A percentile compares a stretch with the other conserved stretches of the same genome.
Evolutionary conservation across 768 basidiomycete species (phyloP).

Genomic region (Auriscalpium orientale): DNA sequence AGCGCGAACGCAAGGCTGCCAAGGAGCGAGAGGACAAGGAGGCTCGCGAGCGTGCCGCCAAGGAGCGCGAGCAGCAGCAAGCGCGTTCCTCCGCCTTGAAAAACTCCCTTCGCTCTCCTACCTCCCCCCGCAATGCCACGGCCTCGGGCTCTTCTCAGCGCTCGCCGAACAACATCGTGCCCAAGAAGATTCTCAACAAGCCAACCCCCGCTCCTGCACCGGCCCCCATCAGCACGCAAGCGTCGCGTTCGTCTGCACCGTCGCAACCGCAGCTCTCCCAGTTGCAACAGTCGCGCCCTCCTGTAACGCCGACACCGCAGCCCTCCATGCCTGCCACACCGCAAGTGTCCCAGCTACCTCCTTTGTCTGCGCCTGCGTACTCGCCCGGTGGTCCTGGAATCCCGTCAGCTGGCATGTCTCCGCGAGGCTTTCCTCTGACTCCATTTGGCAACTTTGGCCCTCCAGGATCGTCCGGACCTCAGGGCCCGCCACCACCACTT

Average conservation of each 20-base stretch:
- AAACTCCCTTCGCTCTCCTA: slow-evolving; percentile 36
- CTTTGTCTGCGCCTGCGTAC: slow-evolving; percentile 30
- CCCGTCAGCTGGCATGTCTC: slow-evolving; percentile 40
- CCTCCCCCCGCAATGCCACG: slow-evolving; percentile 41
- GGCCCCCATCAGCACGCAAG: slow-evolving; percentile 22
- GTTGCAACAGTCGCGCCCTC: slow-evolving; percentile 26
- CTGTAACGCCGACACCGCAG: slow-evolving; percentile 42
- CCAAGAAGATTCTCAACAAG: slow-evolving; percentile 62
- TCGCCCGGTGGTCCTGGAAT: slow-evolving; percentile 34
- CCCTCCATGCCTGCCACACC: slow-evolving; percentile 30
- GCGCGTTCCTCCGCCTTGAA: slow-evolving; percentile 42
- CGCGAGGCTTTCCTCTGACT: slow-evolving; percentile 43
- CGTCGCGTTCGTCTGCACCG: slow-evolving; percentile 29
- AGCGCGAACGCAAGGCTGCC: slow-evolving; percentile 57
- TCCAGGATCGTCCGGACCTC: slow-evolving; percentile 35
- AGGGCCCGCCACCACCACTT: slow-evolving; percentile 37
- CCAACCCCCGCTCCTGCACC: slow-evolving; percentile 17
- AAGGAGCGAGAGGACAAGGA: slow-evolving; percentile 45
- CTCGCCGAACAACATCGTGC: slow-evolving; percentile 38
- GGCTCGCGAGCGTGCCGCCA: slow-evolving; percentile 24
- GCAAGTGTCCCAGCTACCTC: slow-evolving; percentile 11
- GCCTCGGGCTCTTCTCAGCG: slow-evolving; percentile 42
- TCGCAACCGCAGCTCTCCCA: slow-evolving; percentile 20
- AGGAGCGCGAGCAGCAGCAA: slow-evolving; percentile 39
- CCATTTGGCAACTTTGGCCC: slow-evolving; percentile 44